Evolutionary conservation across 1,284 basidiomycete genomes (phyloP).

Genomic region (Meira miltonrushii): DNA sequence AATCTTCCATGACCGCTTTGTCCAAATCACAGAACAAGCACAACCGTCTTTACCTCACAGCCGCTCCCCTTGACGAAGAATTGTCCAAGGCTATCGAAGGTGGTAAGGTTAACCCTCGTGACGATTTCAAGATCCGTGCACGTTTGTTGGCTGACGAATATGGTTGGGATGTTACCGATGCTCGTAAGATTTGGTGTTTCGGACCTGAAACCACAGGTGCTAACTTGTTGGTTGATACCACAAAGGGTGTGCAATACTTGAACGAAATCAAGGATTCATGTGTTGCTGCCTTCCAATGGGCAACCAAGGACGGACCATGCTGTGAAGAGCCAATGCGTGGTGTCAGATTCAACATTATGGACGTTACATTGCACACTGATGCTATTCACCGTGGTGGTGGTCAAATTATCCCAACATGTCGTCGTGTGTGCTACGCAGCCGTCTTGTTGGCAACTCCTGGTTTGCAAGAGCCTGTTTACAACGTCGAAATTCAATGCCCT

Average conservation of each 20-base stretch:
- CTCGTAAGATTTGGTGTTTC: conserved; percentile 99
- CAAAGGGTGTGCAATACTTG: conserved; percentile 79
- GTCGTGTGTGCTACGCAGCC: conserved; percentile 94
- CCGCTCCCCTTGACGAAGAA: conserved; percentile 87
- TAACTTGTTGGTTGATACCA: conserved; percentile 94
- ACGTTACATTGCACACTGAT: conserved; percentile 96
- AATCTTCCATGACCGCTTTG: conserved; percentile 90
- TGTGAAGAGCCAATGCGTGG: conserved; percentile 99
- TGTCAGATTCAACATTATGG: conserved; percentile 89
- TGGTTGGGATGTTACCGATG: conserved; percentile 99
- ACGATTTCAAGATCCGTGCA: conserved; percentile 95
- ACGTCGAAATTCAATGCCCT: conserved; percentile 97
- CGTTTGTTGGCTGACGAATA: conserved; percentile 92
- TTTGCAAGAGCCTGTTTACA: conserved; percentile 95
- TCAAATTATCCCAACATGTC: conserved; percentile 91
- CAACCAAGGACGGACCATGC: conserved; percentile 76
- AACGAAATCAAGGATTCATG: conserved; percentile 99
- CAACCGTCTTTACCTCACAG: conserved; percentile 95
- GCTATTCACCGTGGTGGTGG: conserved; percentile 99
- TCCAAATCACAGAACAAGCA: conserved; percentile 99
- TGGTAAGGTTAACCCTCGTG: conserved; percentile 81
- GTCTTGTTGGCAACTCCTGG: conserved; percentile 83
- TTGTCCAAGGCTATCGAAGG: conserved; percentile 85
- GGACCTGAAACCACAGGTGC: conserved; percentile 96
- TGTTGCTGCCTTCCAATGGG: conserved; percentile 99